Conservation (phyloP, 176 grass and related monocot species). For the Hordeum marinum region DNA sequence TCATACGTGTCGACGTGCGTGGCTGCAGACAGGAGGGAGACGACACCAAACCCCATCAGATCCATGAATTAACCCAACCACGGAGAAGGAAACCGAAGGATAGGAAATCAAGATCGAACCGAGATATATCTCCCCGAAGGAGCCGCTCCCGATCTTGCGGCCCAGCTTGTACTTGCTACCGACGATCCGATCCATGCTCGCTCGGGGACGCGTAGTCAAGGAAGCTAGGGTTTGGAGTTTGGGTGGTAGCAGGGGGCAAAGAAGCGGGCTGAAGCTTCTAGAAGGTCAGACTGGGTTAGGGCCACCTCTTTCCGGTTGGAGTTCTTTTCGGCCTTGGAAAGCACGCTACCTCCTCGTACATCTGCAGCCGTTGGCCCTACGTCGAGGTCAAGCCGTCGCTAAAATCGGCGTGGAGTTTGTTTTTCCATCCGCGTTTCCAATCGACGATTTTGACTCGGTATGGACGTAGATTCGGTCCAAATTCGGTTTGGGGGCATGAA, state of each 20-base stretch:
- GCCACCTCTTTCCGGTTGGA: no score
- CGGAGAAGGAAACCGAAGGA: background rate
- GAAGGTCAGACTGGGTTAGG: conserved; percentile 2
- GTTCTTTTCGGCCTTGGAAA: no score
- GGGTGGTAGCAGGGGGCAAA: background rate
- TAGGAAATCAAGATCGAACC: conserved; percentile 27
- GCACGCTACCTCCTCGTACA: no score
- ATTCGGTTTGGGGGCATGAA: no score
- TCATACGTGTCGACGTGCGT: conserved; percentile 80
- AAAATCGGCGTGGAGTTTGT: no score
- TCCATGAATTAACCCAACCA: background rate
- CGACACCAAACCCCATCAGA: conserved; percentile 30
- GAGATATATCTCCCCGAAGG: conserved; percentile 74
- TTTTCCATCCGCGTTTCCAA: no score
- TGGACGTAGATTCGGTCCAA: no score
- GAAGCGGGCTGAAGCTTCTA: conserved; percentile 24
- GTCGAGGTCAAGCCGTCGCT: no score
- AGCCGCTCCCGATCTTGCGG: conserved; percentile 75
- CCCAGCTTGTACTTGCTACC: conserved; percentile 68
- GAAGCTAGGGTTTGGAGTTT: conserved; percentile 33
- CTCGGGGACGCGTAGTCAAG: background rate
- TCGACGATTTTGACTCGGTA: no score
- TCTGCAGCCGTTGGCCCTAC: no score
- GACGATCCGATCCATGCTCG: conserved; percentile 59
- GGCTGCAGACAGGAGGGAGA: conserved; percentile 35